Percentiles rank a stretch among this genome's conserved stretches.
phyloP scores from a whole-genome alignment of 169 alveolate genomes.

The Toxoplasma gondii region DNA sequence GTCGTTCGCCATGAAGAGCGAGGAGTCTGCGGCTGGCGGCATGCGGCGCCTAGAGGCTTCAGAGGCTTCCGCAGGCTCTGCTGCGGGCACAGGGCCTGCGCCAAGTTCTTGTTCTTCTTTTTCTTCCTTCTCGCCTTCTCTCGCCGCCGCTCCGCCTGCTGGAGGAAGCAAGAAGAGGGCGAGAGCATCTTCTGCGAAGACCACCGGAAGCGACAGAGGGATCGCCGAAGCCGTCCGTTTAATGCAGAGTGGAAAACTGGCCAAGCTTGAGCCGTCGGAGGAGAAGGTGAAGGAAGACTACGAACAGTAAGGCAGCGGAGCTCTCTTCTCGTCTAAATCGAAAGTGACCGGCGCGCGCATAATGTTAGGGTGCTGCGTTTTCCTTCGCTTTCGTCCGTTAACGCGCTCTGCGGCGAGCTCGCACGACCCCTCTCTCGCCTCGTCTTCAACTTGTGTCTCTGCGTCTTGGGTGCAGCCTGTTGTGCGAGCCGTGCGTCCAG shows the following conservation, averaged over 20 bases:
- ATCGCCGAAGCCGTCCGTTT: slow-evolving; percentile 11
- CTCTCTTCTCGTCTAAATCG: neutral
- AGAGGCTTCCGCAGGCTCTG: neutral
- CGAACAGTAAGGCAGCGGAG: slow-evolving; percentile 2
- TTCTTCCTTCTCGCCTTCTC: neutral
- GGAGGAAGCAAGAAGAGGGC: slow-evolving; percentile 4
- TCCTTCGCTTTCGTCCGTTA: neutral
- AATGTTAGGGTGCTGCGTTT: neutral
- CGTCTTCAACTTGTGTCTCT: too few species aligned
- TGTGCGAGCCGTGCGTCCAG: too few species aligned
- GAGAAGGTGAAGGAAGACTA: slow-evolving; percentile 20
- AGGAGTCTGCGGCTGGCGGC: neutral
- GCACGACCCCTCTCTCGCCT: too few species aligned
- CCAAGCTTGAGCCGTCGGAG: slow-evolving; percentile 29
- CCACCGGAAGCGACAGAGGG: neutral
- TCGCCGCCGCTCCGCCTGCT: neutral
- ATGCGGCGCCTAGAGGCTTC: neutral
- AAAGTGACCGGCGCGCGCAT: neutral
- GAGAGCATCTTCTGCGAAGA: neutral
- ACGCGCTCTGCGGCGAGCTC: too few species aligned
- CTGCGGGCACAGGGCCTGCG: neutral
- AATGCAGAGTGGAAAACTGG: slow-evolving; percentile 20
- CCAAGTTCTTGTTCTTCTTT: neutral
- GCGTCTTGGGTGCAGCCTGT: too few species aligned
- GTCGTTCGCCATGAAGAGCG: neutral